Percentiles rank a stretch among this genome's conserved stretches.
These are phyloP conservation scores for Porodaedalea pini DNA, from an alignment of 1,284 basidiomycete species.

Conservation along the genomic window DNA sequence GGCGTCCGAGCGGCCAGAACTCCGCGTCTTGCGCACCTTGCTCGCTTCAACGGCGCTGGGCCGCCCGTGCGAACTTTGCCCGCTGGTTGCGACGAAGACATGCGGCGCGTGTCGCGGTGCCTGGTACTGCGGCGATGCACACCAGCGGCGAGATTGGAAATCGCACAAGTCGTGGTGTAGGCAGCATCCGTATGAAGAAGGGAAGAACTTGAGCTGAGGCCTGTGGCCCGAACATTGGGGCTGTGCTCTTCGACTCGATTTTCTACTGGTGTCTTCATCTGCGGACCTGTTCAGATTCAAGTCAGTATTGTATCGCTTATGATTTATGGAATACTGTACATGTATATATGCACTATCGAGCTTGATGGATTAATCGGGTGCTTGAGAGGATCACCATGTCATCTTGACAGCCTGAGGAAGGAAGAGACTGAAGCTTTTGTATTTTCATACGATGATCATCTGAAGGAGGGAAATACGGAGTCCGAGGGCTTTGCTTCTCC, in stretches of 20 bases:
- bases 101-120: conserved; percentile 18
- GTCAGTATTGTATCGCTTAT: neutral
- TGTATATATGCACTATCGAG: neutral
- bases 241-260: neutral
- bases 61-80: conserved; percentile 17
- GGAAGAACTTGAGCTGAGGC: neutral
- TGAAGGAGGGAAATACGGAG: too few relatives aligned
- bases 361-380: too few relatives aligned
- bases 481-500: too few relatives aligned
- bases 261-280: neutral
- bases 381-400: too few relatives aligned
- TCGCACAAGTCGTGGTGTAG: conserved; percentile 18
- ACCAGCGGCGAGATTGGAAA: conserved; percentile 18
- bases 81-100: conserved; percentile 13
- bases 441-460: too few relatives aligned
- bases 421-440: too few relatives aligned
- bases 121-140: conserved; percentile 20
- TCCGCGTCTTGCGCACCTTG: conserved; percentile 6
- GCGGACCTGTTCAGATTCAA: too few relatives aligned
- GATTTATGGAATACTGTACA: conserved; percentile 1
- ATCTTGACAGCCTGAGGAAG: too few relatives aligned
- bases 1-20: neutral
- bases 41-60: conserved; percentile 10
- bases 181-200: conserved; percentile 9
- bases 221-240: neutral